Percentiles rank a stretch among this genome's conserved stretches.
Evolutionary conservation across 164 flowering plant genomes (phyloP).

Genomic region (Annona cherimola): DNA sequence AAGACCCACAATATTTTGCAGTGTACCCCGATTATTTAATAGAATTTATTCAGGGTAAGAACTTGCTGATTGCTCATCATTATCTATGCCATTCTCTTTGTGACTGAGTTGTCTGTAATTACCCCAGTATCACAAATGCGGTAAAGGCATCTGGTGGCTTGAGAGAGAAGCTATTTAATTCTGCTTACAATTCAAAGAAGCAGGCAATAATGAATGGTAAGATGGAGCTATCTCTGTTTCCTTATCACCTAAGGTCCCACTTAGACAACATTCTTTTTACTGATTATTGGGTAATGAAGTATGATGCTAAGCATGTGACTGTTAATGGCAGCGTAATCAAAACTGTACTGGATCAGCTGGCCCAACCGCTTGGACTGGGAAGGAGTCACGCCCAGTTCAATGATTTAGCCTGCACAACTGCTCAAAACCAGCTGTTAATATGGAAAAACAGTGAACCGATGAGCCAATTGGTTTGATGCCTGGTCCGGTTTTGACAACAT

Average conservation of each 20-base stretch:
- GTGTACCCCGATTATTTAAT: slow-evolving; percentile 94
- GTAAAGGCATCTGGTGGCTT: slow-evolving; percentile 82
- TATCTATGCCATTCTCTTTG: not conserved
- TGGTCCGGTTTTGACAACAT: too few species aligned
- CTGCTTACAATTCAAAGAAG: slow-evolving; percentile 90
- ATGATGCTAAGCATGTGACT: not conserved
- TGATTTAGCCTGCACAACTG: too few species aligned
- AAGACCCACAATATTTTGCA: slow-evolving; percentile 87
- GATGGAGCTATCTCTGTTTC: not conserved
- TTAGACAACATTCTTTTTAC: not conserved
- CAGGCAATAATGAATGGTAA: slow-evolving; percentile 82
- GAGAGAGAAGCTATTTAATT: slow-evolving; percentile 76
- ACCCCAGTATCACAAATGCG: slow-evolving; percentile 70
- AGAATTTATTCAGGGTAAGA: slow-evolving; percentile 74
- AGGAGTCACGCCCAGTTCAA: too few species aligned
- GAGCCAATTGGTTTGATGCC: too few species aligned
- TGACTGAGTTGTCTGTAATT: slow-evolving; percentile 4
- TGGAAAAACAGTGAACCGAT: too few species aligned
- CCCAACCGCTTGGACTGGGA: too few species aligned
- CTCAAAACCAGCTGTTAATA: too few species aligned
- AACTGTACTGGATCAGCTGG: too few species aligned
- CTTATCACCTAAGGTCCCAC: not conserved
- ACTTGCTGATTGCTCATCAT: not conserved
- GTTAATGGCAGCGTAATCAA: too few species aligned
- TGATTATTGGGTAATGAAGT: not conserved